Evolutionary conservation across 805 yeast genomes (phyloP), one percentile per base, ranked within the genome.

Genomic region (Candida chilensis): DNA sequence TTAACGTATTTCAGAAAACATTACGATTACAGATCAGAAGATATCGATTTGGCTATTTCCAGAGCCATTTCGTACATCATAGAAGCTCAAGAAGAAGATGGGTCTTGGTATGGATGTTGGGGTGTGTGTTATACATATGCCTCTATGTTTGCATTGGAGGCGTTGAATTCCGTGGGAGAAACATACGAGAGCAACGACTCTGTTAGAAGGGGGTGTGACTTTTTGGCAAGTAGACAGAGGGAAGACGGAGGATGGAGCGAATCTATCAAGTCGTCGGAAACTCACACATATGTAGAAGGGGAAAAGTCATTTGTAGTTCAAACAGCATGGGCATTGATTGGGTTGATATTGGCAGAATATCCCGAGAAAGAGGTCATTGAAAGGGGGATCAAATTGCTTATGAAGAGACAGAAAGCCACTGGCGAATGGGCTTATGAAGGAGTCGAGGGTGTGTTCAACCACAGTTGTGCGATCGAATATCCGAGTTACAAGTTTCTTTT

Each of bases 71-170:
- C 67, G 4, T 92, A 80, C 45, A 83, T 92, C 27, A 71, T 70
- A 29, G 52, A 60, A 3, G 71, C 72, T 2, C 98, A 92, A 53
- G 60, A 64, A 27, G 45, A 47, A 0, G 95, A 92, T 52, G 99
- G 99, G 0, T 78, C 94, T 10, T 92, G 97, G 97, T 94, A 88
- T 51, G 99, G 99, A 1, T 77, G 86, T 24, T 92, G 99, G 99
- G 99, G 98, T 21, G 78, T 92, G 4, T 92, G 99, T 50, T 87
- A 68, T 49, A 84, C 96, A 0, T 92, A 92, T 53, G 97, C 97
- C 0, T 83, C 87, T 2, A 92, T 92, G 98, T 92, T 92, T 70
- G 99, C 99, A 0, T 54, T 92, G 17, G 99, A 92, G 44, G 97
- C 97, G 0, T 64, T 92, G 29, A 62, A 74, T 17, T 72, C 90